Conservation (phyloP, 306 rosid genomes). For the Ormosia semicastrata region DNA sequence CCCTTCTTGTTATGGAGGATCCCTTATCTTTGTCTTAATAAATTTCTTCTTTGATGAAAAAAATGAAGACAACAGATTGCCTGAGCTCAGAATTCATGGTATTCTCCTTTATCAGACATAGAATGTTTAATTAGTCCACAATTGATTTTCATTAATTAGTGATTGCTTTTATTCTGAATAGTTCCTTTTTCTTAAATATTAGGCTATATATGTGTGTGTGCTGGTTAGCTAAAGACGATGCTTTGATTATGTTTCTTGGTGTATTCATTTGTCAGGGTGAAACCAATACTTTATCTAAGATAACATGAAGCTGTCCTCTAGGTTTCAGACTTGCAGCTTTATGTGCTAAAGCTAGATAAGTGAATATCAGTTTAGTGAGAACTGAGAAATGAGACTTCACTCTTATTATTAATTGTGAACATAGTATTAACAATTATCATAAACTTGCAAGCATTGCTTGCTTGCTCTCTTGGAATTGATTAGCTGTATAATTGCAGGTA, state of each 20-base stretch:
- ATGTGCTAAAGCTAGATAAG: background rate
- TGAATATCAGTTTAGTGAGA: constrained; percentile 1
- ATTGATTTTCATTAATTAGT: background rate
- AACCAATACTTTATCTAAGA: background rate
- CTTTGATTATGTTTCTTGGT: background rate
- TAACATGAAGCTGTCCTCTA: background rate
- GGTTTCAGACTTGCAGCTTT: background rate
- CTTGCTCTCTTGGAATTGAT: constrained; percentile 30
- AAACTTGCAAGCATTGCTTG: background rate
- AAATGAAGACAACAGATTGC: background rate
- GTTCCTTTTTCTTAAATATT: background rate
- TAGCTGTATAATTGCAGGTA: constrained; percentile 56
- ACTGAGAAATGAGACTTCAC: background rate
- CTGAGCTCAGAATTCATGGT: background rate
- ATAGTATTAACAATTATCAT: background rate
- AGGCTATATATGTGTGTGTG: background rate
- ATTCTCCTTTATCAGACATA: background rate
- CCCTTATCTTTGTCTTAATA: background rate
- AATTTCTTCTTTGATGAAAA: background rate
- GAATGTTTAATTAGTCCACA: background rate
- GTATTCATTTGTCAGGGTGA: constrained; percentile 1
- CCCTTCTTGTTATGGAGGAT: background rate
- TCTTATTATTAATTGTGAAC: background rate
- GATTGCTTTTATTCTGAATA: background rate
- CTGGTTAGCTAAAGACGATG: background rate